Evolutionary conservation across 2,329 filamentous ascomycete species (phyloP), one percentile per base, ranked within the genome.

Genomic region (Sporothrix sp.): DNA sequence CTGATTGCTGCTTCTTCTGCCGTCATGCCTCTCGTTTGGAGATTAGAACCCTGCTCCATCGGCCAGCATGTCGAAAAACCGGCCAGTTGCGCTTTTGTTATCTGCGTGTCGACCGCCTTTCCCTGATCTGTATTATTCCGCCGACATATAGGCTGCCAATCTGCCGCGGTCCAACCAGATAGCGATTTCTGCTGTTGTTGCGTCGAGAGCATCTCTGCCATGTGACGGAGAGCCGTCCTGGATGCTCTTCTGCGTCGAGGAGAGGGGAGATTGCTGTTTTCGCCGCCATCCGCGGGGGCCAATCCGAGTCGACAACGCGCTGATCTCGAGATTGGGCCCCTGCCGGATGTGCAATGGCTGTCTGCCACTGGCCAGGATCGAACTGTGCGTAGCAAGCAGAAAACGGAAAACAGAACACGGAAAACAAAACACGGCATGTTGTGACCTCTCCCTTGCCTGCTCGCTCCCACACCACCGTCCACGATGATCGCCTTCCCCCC

Each of bases 301-400:
- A 47, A 47, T 47, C 44, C 44, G 32, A 28, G 35, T 47, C 33
- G 44, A 47, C 33, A 47, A 47, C 33, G 23, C 44, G 33, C 44
- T 28, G 33, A 37, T 37, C 44, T 33, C 21, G 32, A 37, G 13
- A 47, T 28, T 47, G 33, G 33, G 23, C 32, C 32, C 32, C 32
- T n/a, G 10, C 32, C 5, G 7, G 32, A 6, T 7, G 4, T n/a
- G 9, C 13, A 11, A n/a, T 8, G 32, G 13, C 14, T 33, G 32
- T 11, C 10, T 33, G 32, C 32, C 32, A 33, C 25, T 28, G 25
- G 25, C 5, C 25, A 10, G 10, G 25, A 28, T n/a, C n/a, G n/a
- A n/a, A n/a, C n/a, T n/a, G n/a, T n/a, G n/a, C n/a, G n/a, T n/a
- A n/a, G n/a, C n/a, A n/a, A n/a, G n/a, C n/a, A n/a, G n/a, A n/a